phyloP scores from a whole-genome alignment of 495 filamentous ascomycete genomes.

The Lepidopterella palustris region DNA sequence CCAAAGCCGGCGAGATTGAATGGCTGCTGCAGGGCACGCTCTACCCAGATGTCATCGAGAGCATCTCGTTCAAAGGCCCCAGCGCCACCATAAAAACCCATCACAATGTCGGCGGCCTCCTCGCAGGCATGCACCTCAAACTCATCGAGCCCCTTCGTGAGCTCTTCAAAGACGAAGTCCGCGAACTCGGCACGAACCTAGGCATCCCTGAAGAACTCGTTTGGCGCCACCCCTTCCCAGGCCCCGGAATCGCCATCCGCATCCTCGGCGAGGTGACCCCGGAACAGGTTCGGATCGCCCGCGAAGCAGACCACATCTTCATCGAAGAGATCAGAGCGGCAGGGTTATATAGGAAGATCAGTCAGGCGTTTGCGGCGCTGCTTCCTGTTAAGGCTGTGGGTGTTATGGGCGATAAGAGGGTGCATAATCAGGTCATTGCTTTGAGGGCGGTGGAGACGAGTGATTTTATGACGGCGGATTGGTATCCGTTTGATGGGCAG shows the following conservation, averaged over 20 bases:
- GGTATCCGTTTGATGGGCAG: slow-evolving; percentile 57
- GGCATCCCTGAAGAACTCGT: slow-evolving; percentile 72
- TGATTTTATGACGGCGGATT: slow-evolving; percentile 80
- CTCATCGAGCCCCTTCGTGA: slow-evolving; percentile 74
- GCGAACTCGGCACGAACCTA: slow-evolving; percentile 69
- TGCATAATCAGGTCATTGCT: slow-evolving; percentile 51
- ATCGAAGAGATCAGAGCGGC: slow-evolving; percentile 79
- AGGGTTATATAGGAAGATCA: slow-evolving; percentile 75
- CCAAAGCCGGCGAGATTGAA: slow-evolving; percentile 61
- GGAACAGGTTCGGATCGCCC: slow-evolving; percentile 70
- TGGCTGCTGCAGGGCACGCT: slow-evolving; percentile 84
- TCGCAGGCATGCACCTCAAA: slow-evolving; percentile 54
- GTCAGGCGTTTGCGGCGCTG: slow-evolving; percentile 78
- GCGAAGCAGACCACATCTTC: slow-evolving; percentile 82
- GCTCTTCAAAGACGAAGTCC: slow-evolving; percentile 80
- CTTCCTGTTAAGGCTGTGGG: slow-evolving; percentile 66
- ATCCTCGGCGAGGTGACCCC: slow-evolving; percentile 82
- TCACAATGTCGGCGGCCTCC: slow-evolving; percentile 77
- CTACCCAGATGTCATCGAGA: slow-evolving; percentile 77
- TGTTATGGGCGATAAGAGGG: slow-evolving; percentile 72
- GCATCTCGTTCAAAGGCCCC: slow-evolving; percentile 75
- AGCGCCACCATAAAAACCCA: slow-evolving; percentile 77
- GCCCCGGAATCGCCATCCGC: slow-evolving; percentile 82
- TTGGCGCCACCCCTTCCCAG: slow-evolving; percentile 77
- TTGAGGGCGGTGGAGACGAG: slow-evolving; percentile 69